Percentiles rank a stretch among this genome's conserved stretches.
These are phyloP conservation scores for Oenanthe javanica DNA, from an alignment of 140 eudicot genomes.

Conservation along the genomic window DNA sequence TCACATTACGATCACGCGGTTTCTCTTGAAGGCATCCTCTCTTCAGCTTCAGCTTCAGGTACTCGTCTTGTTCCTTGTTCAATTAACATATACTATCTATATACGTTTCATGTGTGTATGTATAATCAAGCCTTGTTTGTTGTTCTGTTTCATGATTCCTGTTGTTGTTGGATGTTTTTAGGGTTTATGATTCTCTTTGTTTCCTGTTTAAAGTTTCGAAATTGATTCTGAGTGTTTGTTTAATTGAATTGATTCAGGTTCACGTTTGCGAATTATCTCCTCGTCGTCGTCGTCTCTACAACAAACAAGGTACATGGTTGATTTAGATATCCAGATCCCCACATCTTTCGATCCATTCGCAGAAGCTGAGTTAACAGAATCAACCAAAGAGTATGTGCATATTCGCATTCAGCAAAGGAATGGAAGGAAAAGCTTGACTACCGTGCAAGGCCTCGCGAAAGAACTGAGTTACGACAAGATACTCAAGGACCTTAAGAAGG, in stretches of 20 bases:
- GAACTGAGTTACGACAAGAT: constrained; percentile 85
- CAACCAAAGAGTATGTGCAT: constrained; percentile 76
- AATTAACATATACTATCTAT: no score
- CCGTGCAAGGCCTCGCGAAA: constrained; percentile 78
- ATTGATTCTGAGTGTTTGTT: background rate
- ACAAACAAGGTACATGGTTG: constrained; percentile 71
- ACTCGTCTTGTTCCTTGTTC: no score
- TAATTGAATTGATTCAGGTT: constrained; percentile 1
- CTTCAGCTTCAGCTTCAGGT: no score
- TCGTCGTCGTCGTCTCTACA: background rate
- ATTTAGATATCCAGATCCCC: constrained; percentile 58
- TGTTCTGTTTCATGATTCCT: no score
- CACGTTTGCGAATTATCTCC: no score
- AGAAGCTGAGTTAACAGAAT: constrained; percentile 27
- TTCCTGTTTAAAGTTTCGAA: no score
- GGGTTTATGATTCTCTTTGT: no score
- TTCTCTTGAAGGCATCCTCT: no score
- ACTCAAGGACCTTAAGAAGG: constrained; percentile 80
- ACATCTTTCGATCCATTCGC: constrained; percentile 71
- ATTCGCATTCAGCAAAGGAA: constrained; percentile 89
- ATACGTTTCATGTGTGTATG: no score
- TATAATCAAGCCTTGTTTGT: no score
- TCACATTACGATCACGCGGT: no score
- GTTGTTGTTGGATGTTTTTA: no score
- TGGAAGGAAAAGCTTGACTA: constrained; percentile 86